Evolutionary conservation across 352 stramenopile species (phyloP), one percentile per base, ranked within the genome.

Genomic region (Phytophthora pistaciae): DNA sequence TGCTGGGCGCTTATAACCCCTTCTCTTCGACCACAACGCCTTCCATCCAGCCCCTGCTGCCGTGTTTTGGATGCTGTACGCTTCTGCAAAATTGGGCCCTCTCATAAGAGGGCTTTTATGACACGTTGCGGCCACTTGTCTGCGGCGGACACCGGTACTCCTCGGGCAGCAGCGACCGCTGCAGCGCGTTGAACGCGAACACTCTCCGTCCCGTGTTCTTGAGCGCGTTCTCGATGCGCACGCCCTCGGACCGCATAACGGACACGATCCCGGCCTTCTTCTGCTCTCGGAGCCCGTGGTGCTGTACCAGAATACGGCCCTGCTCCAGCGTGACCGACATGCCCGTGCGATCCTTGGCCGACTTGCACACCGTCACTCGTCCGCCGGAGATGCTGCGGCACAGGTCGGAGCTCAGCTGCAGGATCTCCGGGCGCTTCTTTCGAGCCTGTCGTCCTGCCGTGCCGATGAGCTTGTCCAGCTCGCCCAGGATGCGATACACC

Each of bases 261-360:
- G 84, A 82, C 23, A 95, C 87, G 62, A 95, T 94, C 2, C 75
- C 85, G 0, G 86, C 72, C 60, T 91, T 92, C 84, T 94, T 94
- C 20, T 82, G 53, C 54, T 92, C 84, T 0, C 86, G 87, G 3
- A 96, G 64, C 0, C 82, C 75, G 63, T 96, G 89, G 38, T 92
- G 78, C 64, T 93, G 77, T n/a, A 94, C 87, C 3, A 96, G 75
- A 73, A 96, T 95, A 33, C 89, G 87, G 8, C 87, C 92, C 70
- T 99, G 92, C 70, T 99, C 98, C 48, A 98, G 91, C 42, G 96
- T 99, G 44, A 99, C 92, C 10, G 97, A 97, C 97, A 99, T 99
- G 5, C 95, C 96, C 40, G 97, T 99, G 48, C 97, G 91, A 78
- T 99, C 97, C 79, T 99, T 99, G n/a, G 96, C 97, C 46, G 86